phyloP scores from a whole-genome alignment of 2,329 filamentous ascomycete species.

The Botrytis sinoallii region DNA sequence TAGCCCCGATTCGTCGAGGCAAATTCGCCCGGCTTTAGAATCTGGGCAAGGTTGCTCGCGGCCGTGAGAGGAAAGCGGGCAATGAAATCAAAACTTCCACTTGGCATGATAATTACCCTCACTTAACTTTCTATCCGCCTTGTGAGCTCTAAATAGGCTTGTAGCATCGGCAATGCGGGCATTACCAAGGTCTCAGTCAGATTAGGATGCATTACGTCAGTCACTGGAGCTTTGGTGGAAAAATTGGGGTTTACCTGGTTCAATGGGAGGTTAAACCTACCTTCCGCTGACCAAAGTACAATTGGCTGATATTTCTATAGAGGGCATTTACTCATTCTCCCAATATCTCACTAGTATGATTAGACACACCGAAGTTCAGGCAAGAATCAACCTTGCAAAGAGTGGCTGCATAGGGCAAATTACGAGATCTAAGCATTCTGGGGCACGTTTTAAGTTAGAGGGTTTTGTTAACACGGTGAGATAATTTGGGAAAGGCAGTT shows the following conservation, averaged over 20 bases:
- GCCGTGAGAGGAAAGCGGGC: too few relatives aligned
- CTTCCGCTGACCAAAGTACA: not conserved
- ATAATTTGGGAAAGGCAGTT: not conserved
- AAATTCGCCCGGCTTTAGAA: not conserved
- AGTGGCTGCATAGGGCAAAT: not conserved
- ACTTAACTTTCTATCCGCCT: too few relatives aligned
- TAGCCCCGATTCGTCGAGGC: not conserved
- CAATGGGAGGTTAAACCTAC: not conserved
- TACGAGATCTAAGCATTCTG: not conserved
- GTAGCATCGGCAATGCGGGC: not conserved
- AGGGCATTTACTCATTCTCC: not conserved
- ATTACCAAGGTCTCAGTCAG: not conserved
- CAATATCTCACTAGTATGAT: not conserved
- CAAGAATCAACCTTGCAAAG: not conserved
- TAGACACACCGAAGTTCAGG: not conserved
- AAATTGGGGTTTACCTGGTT: not conserved
- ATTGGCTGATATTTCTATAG: not conserved
- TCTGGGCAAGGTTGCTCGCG: not conserved
- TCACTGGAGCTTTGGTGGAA: not conserved
- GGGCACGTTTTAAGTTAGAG: not conserved
- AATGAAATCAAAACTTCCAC: not conserved
- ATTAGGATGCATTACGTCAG: not conserved
- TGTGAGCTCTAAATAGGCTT: not conserved
- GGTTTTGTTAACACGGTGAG: not conserved
- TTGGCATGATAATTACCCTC: too few relatives aligned